A percentile compares a stretch with the other conserved stretches of the same genome.
phyloP scores from a whole-genome alignment of 805 yeast genomes.

The Scheffersomyces amazonensis region DNA sequence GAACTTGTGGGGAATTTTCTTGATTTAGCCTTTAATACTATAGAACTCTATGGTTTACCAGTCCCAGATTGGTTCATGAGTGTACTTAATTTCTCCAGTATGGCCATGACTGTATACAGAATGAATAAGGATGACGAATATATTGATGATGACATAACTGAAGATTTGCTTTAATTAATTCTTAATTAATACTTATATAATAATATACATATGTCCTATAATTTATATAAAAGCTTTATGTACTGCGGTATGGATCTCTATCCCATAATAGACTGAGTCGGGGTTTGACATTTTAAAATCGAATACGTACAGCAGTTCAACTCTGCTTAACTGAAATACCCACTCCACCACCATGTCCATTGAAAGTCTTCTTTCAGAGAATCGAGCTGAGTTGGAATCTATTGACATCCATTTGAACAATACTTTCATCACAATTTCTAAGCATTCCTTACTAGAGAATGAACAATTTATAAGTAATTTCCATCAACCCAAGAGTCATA shows the following conservation, averaged over 20 bases:
- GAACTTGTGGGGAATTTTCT: slow-evolving; percentile 41
- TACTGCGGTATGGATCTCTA: no score
- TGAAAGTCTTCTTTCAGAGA: neutral
- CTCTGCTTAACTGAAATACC: no score
- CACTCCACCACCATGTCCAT: no score
- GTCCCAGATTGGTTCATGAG: slow-evolving; percentile 44
- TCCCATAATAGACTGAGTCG: no score
- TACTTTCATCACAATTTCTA: neutral
- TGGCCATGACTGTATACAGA: slow-evolving; percentile 47
- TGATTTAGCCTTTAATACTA: slow-evolving; percentile 37
- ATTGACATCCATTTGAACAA: neutral
- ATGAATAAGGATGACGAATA: slow-evolving; percentile 49
- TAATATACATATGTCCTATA: no score
- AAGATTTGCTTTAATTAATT: slow-evolving; percentile 33
- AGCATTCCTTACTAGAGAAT: slow-evolving; percentile 1
- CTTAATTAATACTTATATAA: no score
- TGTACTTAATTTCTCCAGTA: slow-evolving; percentile 36
- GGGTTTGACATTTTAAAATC: no score
- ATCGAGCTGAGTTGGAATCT: neutral
- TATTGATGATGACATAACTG: slow-evolving; percentile 40
- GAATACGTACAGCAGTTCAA: no score
- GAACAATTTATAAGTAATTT: slow-evolving; percentile 2
- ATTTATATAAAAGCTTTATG: no score
- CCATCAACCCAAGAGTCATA: neutral
- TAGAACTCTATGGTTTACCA: slow-evolving; percentile 32